Evolutionary conservation across 495 filamentous ascomycete genomes (phyloP), one percentile per base, ranked within the genome.

Genomic region (Trichocladium antarcticum): DNA sequence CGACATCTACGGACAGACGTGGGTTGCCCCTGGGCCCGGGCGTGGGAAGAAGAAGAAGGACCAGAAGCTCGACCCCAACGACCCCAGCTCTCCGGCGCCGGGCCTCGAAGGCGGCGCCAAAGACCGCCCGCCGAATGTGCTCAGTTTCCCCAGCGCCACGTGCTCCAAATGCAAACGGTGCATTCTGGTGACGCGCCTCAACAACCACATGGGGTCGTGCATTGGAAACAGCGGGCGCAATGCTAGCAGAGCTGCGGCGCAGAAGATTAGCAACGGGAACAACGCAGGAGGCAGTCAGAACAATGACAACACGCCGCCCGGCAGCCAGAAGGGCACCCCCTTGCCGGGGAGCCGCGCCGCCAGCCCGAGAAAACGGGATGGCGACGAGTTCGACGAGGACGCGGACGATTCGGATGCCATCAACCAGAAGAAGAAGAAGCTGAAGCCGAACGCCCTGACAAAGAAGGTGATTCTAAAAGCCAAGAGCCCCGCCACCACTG

Each of bases 1-100:
- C 65, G 87, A 93, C 59, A 83, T 90, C 36, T 87, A 92, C 60
- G 86, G 85, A 42, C 87, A 88, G 58, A 81, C 80, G 9, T 92
- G 70, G 67, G 68, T 75, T 21, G 64, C 64, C 27, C 68, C 68
- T 7, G 74, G 74, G 1, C 74, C 74, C 1, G 74, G 74, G 3
- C 62, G 73, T 38, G 74, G 74, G 45, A 76, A 79, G 65, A 79
- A 79, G 62, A 77, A 79, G 66, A 77, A 76, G 62, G 74, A 77
- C 31, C 68, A 83, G 75, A 68, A 80, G 69, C 56, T 66, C 27
- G 71, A 72, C 48, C 63, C 60, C 55, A 69, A 67, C 50, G 60
- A 56, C 35, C 50, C 56, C 17, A 61, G 50, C 36, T 65, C 67
- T 43, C 67, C 69, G 37, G 79, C 77, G 10, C 72, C 74, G 7